Base-by-base conservation (phyloP, 2,329 filamentous ascomycete genomes). In the Aspergillus ochraceus region DNA sequence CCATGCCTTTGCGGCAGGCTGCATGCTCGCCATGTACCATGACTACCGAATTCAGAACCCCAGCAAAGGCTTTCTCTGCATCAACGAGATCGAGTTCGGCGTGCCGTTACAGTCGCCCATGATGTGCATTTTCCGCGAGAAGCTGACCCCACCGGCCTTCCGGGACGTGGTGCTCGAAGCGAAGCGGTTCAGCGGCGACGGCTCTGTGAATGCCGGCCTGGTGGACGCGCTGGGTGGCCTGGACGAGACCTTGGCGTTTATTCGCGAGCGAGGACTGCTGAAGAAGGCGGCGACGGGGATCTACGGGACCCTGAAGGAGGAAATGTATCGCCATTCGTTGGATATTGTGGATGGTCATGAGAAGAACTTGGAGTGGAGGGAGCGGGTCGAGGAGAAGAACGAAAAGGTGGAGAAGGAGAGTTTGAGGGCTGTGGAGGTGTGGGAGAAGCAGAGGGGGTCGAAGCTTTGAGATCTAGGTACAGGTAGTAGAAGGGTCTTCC, bases 41-140 rank as follows among this genome's bases (percentile, higher is more conserved):
- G 90, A 94, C 77, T 95, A 95, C 79, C 86, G 91, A 29, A 82
- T 95, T 66, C 90, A 91, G 79, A 89, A 89, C 70, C 84, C 88
- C 0, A 70, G 81, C 1, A 81, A 84, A 20, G 91, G 91, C n/a
- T 93, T 86, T 76, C 74, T 90, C 45, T 94, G 91, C 76, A 79
- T 95, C 66, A 94, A 94, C 75, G 91, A 95, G 78, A 81, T 95
- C 14, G 87, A 92, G 65, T 89, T 95, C 62, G 90, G 91, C 54
- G 88, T 88, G 1, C 85, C 88, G n/a, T 83, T 95, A 39, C 84
- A 87, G 65, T 83, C 90, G 2, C 82, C 90, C 60, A 92, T 96
- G 90, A 84, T 84, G 56, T 80, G 82, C 52, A 85, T 95, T 64
- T 94, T 95, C 79, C 83, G 90, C 14, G 79, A 88, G 66, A 95